Evolutionary conservation across 768 basidiomycete species (phyloP).

Genomic region (Rhodotorula diobovata): DNA sequence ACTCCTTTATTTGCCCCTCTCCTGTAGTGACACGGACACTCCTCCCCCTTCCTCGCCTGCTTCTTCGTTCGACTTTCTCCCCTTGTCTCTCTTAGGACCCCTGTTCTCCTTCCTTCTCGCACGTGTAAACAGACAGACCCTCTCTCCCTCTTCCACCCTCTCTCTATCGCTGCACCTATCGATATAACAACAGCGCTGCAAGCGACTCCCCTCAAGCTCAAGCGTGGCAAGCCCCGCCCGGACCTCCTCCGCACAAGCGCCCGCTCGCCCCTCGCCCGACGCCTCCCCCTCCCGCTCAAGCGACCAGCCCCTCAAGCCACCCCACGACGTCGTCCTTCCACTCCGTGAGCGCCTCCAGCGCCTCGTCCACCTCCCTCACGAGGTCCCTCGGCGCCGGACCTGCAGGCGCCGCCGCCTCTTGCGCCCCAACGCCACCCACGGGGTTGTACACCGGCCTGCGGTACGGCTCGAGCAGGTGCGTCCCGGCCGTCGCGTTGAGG

Average conservation of each 20-base stretch:
- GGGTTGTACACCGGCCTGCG: neutral
- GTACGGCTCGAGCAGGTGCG: constrained; percentile 1
- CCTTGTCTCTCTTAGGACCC: no score
- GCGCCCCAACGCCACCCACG: neutral
- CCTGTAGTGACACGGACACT: no score
- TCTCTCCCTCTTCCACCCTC: no score
- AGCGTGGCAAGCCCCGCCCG: no score
- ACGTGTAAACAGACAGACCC: no score
- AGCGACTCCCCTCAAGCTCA: no score
- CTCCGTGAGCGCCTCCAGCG: neutral
- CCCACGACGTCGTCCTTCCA: constrained; percentile 2
- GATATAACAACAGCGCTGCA: no score
- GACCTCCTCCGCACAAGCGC: neutral
- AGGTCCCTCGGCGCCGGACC: constrained; percentile 1
- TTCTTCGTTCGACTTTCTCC: no score
- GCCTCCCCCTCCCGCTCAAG: neutral
- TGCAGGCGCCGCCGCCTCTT: neutral
- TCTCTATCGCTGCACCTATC: no score
- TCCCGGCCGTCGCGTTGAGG: constrained; percentile 7
- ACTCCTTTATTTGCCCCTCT: no score
- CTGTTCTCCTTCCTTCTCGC: no score
- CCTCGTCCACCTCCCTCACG: constrained; percentile 3
- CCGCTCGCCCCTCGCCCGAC: neutral
- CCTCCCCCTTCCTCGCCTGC: no score
- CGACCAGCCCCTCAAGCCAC: neutral